These are phyloP conservation scores for Cercospora zeae-maydis DNA, from an alignment of 2,329 filamentous ascomycete genomes.

Conservation along the genomic window DNA sequence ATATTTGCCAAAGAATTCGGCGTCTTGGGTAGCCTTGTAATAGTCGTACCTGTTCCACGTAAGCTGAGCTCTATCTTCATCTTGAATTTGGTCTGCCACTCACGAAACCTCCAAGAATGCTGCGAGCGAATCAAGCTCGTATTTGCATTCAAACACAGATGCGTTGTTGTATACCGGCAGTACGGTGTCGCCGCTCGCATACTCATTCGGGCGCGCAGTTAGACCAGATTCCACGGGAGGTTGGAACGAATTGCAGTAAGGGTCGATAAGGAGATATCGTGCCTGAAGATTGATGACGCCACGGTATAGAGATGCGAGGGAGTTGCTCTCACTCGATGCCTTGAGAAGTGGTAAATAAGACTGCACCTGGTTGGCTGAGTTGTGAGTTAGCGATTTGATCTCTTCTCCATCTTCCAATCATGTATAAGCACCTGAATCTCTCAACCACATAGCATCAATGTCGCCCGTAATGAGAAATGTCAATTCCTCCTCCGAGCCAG, in stretches of 20 bases:
- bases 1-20: conserved; percentile 48
- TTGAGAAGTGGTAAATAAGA: conserved; percentile 62
- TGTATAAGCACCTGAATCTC: conserved; percentile 34
- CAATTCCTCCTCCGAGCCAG: conserved; percentile 55
- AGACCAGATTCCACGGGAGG: conserved; percentile 49
- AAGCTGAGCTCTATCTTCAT: neutral
- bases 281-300: conserved; percentile 70
- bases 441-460: conserved; percentile 56
- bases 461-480: conserved; percentile 59
- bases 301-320: conserved; percentile 64
- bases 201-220: conserved; percentile 38
- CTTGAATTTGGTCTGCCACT: neutral
- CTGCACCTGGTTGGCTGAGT: conserved; percentile 63
- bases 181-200: conserved; percentile 43
- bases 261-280: conserved; percentile 61
- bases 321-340: conserved; percentile 52
- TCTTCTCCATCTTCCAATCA: neutral
- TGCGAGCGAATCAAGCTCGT: conserved; percentile 52
- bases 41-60: conserved; percentile 40
- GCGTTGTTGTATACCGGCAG: conserved; percentile 42
- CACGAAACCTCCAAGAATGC: conserved; percentile 49
- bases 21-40: conserved; percentile 48
- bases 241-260: conserved; percentile 54
- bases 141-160: conserved; percentile 53
- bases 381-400: neutral